These are phyloP conservation scores for Colletotrichum sp. DNA, from an alignment of 2,329 filamentous ascomycete species.

Conservation along the genomic window DNA sequence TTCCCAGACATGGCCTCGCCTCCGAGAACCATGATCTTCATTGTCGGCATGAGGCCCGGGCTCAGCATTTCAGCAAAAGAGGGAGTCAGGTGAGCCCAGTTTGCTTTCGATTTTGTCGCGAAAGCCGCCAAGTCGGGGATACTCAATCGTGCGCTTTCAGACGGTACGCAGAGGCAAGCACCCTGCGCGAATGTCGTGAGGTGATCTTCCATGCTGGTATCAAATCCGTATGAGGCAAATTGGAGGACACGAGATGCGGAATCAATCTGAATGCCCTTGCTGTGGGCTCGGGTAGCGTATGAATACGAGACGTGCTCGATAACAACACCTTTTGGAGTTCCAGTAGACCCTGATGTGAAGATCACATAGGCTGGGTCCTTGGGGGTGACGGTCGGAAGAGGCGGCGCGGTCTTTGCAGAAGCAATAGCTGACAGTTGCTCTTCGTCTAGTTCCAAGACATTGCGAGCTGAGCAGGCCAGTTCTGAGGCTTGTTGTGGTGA, in stretches of 20 bases:
- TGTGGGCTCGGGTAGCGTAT: constrained; percentile 17
- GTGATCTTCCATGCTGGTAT: constrained; percentile 56
- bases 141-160: constrained; percentile 50
- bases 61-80: constrained; percentile 52
- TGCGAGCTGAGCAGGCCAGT: neutral
- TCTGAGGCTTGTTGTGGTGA: neutral
- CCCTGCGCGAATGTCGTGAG: constrained; percentile 59
- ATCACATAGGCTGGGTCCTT: constrained; percentile 21
- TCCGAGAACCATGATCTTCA: constrained; percentile 51
- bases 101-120: constrained; percentile 31
- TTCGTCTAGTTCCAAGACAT: neutral
- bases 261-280: neutral
- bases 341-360: constrained; percentile 28
- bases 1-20: constrained; percentile 58
- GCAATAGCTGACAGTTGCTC: neutral
- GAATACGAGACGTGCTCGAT: constrained; percentile 17
- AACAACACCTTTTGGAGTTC: constrained; percentile 25
- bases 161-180: constrained; percentile 65
- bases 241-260: constrained; percentile 31
- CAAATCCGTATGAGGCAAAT: constrained; percentile 59
- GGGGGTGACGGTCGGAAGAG: neutral
- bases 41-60: constrained; percentile 45
- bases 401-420: accelerated
- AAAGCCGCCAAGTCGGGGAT: constrained; percentile 31
- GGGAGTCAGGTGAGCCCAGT: constrained; percentile 55